These are phyloP conservation scores for Aspergillus cavernicola DNA, from an alignment of 495 filamentous ascomycete genomes.

Conservation along the genomic window DNA sequence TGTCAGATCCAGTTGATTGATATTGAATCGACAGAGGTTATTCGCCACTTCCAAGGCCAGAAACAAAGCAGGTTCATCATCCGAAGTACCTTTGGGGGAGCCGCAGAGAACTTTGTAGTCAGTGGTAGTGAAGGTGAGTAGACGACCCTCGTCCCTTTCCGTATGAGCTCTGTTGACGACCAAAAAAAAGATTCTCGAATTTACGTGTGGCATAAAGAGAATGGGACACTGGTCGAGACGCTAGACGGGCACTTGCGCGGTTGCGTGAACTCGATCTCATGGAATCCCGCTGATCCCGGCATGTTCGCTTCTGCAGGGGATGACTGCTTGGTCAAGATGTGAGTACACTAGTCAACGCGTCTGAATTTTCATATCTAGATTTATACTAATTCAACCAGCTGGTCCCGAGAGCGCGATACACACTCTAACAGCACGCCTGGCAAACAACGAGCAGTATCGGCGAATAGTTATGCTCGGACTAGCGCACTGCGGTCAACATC, in stretches of 20 bases:
- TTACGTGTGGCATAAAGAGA: conserved; percentile 88
- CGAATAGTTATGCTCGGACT: conserved; percentile 35
- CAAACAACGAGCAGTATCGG: conserved; percentile 26
- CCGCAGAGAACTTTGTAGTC: conserved; percentile 83
- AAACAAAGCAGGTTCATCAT: conserved; percentile 71
- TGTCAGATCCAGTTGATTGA: conserved; percentile 74
- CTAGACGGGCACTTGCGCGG: conserved; percentile 70
- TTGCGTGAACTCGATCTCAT: conserved; percentile 85
- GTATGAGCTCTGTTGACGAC: conserved; percentile 15
- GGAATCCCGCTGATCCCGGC: conserved; percentile 78
- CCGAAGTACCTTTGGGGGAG: conserved; percentile 79
- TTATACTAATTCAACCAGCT: conserved; percentile 32
- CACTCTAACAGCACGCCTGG: conserved; percentile 17
- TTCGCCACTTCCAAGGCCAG: conserved; percentile 71
- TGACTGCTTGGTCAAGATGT: conserved; percentile 85
- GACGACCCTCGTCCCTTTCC: not conserved
- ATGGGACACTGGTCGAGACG: conserved; percentile 67
- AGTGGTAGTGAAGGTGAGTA: conserved; percentile 83
- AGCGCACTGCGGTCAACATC: conserved; percentile 45
- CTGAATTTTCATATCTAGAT: not conserved
- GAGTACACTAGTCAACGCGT: conserved; percentile 19
- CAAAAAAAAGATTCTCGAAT: conserved; percentile 63
- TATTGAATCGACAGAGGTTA: conserved; percentile 65
- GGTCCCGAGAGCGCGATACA: conserved; percentile 37
- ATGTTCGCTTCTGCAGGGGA: conserved; percentile 94